Base-by-base conservation (phyloP, 139 green algal species). In the Zygnema circumcarinatum region DNA sequence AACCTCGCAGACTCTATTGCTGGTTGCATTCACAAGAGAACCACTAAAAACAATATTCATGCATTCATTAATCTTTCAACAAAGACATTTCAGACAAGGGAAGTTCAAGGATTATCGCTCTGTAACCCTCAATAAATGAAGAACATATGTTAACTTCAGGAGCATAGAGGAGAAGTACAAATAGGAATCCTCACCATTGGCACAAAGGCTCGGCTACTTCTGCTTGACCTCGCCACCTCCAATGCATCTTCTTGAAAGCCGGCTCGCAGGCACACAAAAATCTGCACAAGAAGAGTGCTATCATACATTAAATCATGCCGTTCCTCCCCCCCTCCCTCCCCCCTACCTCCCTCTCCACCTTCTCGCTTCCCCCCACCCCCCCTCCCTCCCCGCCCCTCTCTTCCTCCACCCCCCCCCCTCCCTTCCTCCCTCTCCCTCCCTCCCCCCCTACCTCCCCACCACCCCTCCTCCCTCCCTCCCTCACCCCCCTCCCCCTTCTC, bases 231-330 rank as follows among this genome's bases (percentile, higher is more conserved):
- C 3, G 86, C 84, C 67, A 91, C 84, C 32, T 84, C 22, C 56
- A 85, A 38, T 0, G 89, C 89, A 38, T 92, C 89, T 69, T 92
- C 47, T 53, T 90, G 76, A 76, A 86, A 93, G 7, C 89, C 89
- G 36, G 74, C 76, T 7, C 89, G 38, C 25, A 92, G 79, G 42
- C 89, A 92, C 35, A 90, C 38, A 81, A 88, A 92, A 29, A 93
- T 90, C 89, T 92, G 85, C 79, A 36, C 40, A 3, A 39, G 35
- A 39, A 39, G 16, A 39, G 7, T 41, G 11, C 7, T 25, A 39
- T 78, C 16, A 39, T 41, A 39, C 11, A 11, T 41, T n/a, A 52
- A 16, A 39, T 41, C 7, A 41, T 39, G 69, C 11, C 16, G 3
- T 41, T 78, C 7, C 69, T 7, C 36, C 35, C 7, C 35, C 16